Evolutionary conservation across 1,139 yeast species (phyloP), one percentile per base, ranked within the genome.

Genomic region (Debaryomyces robertsiae): DNA sequence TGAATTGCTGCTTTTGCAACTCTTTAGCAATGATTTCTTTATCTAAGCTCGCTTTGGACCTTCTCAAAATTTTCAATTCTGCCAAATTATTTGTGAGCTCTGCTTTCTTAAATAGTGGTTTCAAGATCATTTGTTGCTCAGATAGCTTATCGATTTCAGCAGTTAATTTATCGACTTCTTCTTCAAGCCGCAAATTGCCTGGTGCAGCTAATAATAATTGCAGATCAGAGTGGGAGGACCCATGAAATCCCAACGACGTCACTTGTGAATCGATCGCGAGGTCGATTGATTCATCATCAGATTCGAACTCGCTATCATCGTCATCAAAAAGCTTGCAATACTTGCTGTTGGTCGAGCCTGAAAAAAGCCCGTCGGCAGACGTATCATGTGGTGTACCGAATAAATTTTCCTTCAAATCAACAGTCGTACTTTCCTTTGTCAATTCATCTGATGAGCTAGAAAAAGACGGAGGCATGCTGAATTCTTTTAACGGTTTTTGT

Each of bases 81-180:
- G 80, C 72, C 4, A 77, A 64, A 55, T 87, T 86, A 57, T 87
- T 85, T 0, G 94, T 87, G 27, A 90, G 65, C 52, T 88, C 95
- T 0, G 97, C 96, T 55, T 90, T 90, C 33, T 74, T 70, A 22
- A 87, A 61, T 38, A 91, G 67, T 4, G 93, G 85, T 13, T 76
- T 78, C 29, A 90, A 62, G 23, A 90, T 78, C 4, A 72, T 66
- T 32, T 79, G 67, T 55, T 90, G 96, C 43, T 79, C 79, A 32
- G 74, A 70, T 25, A 87, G 65, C 42, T 73, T 75, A 18, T 76
- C 80, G n/a, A 89, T 79, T 16, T 83, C 88, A 4, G 67, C 61
- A 4, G 75, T 66, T 11, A 87, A 58, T 14, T 67, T 73, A 3
- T 69, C 66, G 29, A 89, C 85, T 40, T 84, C 87, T 49, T 84